Percentiles rank a stretch among this genome's conserved stretches.
These are phyloP conservation scores for Tripterygium wilfordii DNA, from an alignment of 177 flowering plant species.

Conservation along the genomic window DNA sequence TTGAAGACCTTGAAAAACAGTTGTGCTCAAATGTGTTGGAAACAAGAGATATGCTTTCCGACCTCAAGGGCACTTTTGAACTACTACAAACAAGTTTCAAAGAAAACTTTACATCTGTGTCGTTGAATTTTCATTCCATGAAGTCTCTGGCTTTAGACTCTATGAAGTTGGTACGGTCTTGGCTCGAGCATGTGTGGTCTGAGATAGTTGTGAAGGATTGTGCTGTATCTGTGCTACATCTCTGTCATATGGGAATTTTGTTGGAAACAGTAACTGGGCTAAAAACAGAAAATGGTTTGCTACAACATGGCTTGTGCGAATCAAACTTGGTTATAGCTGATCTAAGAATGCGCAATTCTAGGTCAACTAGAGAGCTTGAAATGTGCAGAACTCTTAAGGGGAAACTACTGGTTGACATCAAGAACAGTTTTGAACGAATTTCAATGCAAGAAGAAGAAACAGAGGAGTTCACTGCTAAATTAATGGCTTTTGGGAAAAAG, in stretches of 20 bases:
- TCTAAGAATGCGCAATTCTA: slow-evolving; percentile 59
- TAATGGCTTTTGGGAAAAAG: slow-evolving; percentile 58
- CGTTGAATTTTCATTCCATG: slow-evolving; percentile 38
- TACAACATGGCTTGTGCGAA: slow-evolving; percentile 69
- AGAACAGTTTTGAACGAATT: slow-evolving; percentile 63
- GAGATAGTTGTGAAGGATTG: slow-evolving; percentile 80
- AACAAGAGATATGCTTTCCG: slow-evolving; percentile 29
- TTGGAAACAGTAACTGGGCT: slow-evolving; percentile 77
- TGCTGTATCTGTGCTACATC: slow-evolving; percentile 76
- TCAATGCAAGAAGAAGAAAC: slow-evolving; percentile 68
- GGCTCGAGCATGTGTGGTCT: slow-evolving; percentile 83
- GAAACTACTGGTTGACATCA: slow-evolving; percentile 74
- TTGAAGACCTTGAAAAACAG: slow-evolving; percentile 43
- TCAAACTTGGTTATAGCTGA: slow-evolving; percentile 61
- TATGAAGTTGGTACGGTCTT: slow-evolving; percentile 36
- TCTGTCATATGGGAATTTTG: slow-evolving; percentile 84
- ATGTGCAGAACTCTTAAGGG: slow-evolving; percentile 65
- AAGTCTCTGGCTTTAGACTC: slow-evolving; percentile 46
- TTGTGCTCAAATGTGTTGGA: slow-evolving; percentile 28
- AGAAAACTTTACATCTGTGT: slow-evolving; percentile 35
- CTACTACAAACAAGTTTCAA: slow-evolving; percentile 25
- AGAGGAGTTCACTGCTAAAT: slow-evolving; percentile 42
- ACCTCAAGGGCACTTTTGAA: slow-evolving; percentile 41
- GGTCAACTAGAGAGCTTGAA: slow-evolving; percentile 66
- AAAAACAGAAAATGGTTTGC: slow-evolving; percentile 85